Conservation (phyloP, 1,139 yeast genomes). For the Hansenula lynferdii region DNA sequence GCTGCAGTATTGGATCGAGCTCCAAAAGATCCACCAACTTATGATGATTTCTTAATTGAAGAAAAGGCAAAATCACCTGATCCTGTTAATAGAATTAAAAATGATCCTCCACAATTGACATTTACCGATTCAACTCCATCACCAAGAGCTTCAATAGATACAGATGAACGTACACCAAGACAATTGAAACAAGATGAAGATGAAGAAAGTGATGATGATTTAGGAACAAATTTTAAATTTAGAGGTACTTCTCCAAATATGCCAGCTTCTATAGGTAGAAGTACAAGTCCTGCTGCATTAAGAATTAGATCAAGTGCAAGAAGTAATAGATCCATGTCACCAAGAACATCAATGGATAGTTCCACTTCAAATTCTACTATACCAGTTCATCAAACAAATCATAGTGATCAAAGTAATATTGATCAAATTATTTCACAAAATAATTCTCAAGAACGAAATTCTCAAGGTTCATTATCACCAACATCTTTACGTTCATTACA, state of each 20-base stretch:
- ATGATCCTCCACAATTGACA: conserved; percentile 16
- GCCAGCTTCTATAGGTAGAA: conserved; percentile 28
- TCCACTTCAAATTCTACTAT: conserved; percentile 2
- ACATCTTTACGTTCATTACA: conserved; percentile 1
- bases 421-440: neutral
- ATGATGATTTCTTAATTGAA: conserved; percentile 24
- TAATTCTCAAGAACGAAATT: no score
- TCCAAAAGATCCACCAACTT: conserved; percentile 35
- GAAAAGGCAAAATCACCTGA: conserved; percentile 16
- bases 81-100: conserved; percentile 3
- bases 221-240: conserved; percentile 29
- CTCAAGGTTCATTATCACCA: conserved; percentile 5
- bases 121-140: conserved; percentile 22
- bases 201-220: conserved; percentile 24
- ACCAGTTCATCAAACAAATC: no score
- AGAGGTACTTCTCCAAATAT: conserved; percentile 28
- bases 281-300: conserved; percentile 23
- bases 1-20: conserved; percentile 30
- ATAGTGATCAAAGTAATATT: neutral
- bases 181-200: conserved; percentile 3
- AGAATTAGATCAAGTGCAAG: conserved; percentile 14
- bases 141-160: no score
- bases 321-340: conserved; percentile 12
- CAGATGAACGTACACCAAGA: conserved; percentile 8
- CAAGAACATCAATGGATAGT: conserved; percentile 14